Base-by-base conservation (phyloP, 352 stramenopile genomes). In the Phytophthora cryptogea region DNA sequence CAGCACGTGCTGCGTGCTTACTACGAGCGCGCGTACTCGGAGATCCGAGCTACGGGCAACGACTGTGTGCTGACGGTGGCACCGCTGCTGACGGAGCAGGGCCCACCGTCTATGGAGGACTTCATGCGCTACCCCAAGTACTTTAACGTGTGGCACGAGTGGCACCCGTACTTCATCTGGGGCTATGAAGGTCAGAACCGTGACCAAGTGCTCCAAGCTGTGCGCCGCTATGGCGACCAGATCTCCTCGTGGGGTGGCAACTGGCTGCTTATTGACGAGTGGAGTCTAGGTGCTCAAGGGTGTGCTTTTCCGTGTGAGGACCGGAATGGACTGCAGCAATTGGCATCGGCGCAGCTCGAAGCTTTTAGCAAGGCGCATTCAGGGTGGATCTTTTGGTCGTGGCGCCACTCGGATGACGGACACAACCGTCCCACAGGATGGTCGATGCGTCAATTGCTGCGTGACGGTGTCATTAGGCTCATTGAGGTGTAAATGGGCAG, bases 331-430 rank as follows among this genome's bases (percentile, higher is more conserved):
- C 53, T 90, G 44, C 59, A 77, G 48, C 63, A 71, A 17, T 88
- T 92, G 23, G 86, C 78, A 0, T 57, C 72, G 16, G 76, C 79
- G 0, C 82, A 91, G 58, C 67, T 92, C 5, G 51, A 80, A 20
- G 75, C 74, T 0, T 89, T 92, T 37, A 61, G 59, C 27, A 59
- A 77, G 5, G 85, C 85, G 14, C 80, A 92, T 46, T 74, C 78
- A 3, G 86, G 86, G n/a, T 95, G 83, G 84, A 83, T 86, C 26
- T 95, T 95, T 70, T 95, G 86, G 86, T 89, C 71, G 32, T 95
- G 86, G 86, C 76, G 78, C 28, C 84, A 94, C 43, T 79, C 78
- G 3, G 86, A 93, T 55, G 83, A 93, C 50, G 59, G 65, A 47
- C 68, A 85, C 53, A 74, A 72, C 44, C 61, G 62, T 32, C 65